Percentiles rank a stretch among this genome's conserved stretches.
Conservation (phyloP, 108 stramenopile genomes). For the Licmophora abbreviata region DNA sequence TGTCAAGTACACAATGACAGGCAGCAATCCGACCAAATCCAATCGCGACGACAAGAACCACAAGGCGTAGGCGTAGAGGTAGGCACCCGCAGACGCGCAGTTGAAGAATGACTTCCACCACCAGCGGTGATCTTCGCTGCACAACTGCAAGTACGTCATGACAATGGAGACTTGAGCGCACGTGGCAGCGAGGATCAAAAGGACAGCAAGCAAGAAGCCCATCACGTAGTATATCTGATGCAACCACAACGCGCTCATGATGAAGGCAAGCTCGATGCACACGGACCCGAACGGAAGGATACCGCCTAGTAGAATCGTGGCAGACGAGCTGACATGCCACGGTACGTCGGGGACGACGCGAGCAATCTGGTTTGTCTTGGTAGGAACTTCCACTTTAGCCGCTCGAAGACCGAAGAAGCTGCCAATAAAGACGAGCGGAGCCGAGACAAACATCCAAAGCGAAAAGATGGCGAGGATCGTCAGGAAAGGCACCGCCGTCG, state of each 20-base stretch:
- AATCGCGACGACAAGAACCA: conserved; percentile 74
- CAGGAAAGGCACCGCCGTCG: conserved; percentile 79
- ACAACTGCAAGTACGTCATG: conserved; percentile 87
- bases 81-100: conserved; percentile 70
- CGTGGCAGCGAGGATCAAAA: conserved; percentile 69
- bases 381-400: conserved; percentile 54
- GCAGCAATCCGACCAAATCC: conserved; percentile 56
- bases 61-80: conserved; percentile 83
- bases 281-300: conserved; percentile 90
- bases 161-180: conserved; percentile 86
- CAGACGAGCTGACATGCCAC: conserved; percentile 7
- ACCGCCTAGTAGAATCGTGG: conserved; percentile 58
- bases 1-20: conserved; percentile 79
- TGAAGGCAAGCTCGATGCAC: conserved; percentile 92
- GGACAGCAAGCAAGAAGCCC: conserved; percentile 82
- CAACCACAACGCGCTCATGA: conserved; percentile 85
- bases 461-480: conserved; percentile 66
- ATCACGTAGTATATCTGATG: conserved; percentile 92
- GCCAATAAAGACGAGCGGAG: conserved; percentile 85
- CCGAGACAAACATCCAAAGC: conserved; percentile 61
- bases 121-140: conserved; percentile 91
- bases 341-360: conserved; percentile 46
- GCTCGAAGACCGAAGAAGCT: conserved; percentile 77
- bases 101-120: conserved; percentile 92
- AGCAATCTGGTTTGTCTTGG: conserved; percentile 82